Conservation (phyloP, 345 rosid genomes). For the Stellera chamaejasme region DNA sequence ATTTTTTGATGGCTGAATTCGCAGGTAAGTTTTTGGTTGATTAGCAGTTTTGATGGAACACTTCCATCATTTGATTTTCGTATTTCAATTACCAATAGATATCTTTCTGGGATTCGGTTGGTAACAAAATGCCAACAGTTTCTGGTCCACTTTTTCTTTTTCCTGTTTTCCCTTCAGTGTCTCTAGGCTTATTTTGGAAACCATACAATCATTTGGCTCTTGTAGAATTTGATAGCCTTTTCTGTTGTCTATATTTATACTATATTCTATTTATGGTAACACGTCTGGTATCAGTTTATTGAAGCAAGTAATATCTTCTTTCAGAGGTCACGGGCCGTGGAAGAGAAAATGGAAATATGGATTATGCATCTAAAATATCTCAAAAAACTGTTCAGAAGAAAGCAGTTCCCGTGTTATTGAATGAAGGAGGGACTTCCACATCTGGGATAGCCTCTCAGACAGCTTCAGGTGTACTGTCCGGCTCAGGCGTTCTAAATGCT, state of each 20-base stretch:
- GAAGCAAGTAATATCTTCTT: constrained; percentile 14
- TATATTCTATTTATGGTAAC: no score
- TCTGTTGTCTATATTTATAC: no score
- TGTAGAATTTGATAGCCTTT: no score
- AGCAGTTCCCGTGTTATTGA: constrained; percentile 36
- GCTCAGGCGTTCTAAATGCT: constrained; percentile 96
- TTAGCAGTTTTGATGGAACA: not conserved
- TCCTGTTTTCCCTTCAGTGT: no score
- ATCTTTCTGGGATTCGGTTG: constrained; percentile 2
- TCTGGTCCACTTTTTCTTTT: not conserved
- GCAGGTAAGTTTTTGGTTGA: constrained; percentile 45
- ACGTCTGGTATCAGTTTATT: not conserved
- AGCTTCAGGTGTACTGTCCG: constrained; percentile 91
- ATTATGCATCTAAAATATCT: constrained; percentile 49
- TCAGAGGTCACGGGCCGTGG: constrained; percentile 85
- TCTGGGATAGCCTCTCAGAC: constrained; percentile 89
- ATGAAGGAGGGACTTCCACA: constrained; percentile 63
- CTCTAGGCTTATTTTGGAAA: no score
- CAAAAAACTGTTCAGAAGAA: constrained; percentile 57
- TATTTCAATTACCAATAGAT: not conserved
- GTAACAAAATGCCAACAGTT: not conserved
- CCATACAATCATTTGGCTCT: no score
- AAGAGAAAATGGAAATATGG: constrained; percentile 68
- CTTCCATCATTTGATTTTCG: not conserved
- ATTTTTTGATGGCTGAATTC: constrained; percentile 92